These are phyloP conservation scores for Pichia occidentalis DNA, from an alignment of 805 yeast genomes.

Conservation along the genomic window DNA sequence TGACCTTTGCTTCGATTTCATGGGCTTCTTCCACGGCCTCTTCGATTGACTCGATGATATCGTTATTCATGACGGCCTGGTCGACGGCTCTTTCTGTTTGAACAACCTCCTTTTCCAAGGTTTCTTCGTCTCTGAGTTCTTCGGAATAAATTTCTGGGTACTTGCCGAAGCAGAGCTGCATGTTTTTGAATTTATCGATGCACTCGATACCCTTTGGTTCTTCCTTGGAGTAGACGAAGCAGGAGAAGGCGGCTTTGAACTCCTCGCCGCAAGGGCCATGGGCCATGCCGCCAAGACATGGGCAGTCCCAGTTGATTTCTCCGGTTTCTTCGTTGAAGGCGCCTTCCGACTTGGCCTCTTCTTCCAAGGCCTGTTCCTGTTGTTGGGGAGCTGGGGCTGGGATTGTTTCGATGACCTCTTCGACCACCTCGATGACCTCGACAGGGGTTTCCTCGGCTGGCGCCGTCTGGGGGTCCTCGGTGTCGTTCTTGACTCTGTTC, in stretches of 20 bases:
- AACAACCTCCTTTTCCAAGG: constrained; percentile 21
- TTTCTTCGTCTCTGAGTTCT: constrained; percentile 77
- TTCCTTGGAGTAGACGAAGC: constrained; percentile 87
- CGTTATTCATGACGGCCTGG: constrained; percentile 17
- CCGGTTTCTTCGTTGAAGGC: constrained; percentile 97
- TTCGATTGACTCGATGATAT: constrained; percentile 18
- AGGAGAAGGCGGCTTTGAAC: constrained; percentile 88
- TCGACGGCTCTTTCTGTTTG: constrained; percentile 14
- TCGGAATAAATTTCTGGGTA: constrained; percentile 93
- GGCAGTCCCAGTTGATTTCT: constrained; percentile 99
- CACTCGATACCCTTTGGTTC: constrained; percentile 98
- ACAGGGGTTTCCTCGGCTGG: too few relatives aligned
- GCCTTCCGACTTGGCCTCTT: constrained; percentile 43
- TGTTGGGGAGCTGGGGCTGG: constrained; percentile 2
- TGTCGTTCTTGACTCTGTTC: constrained; percentile 13
- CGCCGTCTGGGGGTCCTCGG: constrained; percentile 1
- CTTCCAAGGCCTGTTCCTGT: too few relatives aligned
- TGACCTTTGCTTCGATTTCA: constrained; percentile 14
- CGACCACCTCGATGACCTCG: neutral
- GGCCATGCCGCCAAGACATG: constrained; percentile 99
- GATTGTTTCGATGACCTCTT: constrained; percentile 6
- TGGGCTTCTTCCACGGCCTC: constrained; percentile 18
- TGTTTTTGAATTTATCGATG: constrained; percentile 77
- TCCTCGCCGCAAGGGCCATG: constrained; percentile 97
- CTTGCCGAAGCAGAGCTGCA: constrained; percentile 91